phyloP scores from a whole-genome alignment of 2,329 filamentous ascomycete genomes.

The Juglanconis oblonga region DNA sequence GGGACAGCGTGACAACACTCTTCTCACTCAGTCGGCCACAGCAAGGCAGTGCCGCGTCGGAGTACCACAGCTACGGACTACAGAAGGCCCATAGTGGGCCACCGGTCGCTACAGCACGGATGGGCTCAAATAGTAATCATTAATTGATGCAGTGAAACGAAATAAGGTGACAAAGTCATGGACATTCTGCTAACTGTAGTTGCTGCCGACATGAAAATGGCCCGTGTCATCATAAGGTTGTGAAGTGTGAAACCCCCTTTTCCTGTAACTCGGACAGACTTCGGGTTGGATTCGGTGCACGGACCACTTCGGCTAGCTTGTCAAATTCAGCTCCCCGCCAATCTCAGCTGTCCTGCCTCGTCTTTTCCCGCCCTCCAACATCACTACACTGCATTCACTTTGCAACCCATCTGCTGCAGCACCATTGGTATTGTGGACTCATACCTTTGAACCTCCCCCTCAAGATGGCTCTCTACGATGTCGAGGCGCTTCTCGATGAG shows the following conservation, averaged over 20 bases:
- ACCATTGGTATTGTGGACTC: neutral
- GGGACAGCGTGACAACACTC: neutral
- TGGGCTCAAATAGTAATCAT: constrained; percentile 12
- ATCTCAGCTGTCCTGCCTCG: neutral
- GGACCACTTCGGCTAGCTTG: neutral
- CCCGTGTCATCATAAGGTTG: neutral
- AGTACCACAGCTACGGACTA: neutral
- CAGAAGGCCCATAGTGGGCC: neutral
- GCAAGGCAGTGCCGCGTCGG: neutral
- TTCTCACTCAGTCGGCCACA: neutral
- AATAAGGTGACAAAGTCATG: neutral
- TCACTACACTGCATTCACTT: constrained; percentile 1
- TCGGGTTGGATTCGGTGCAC: neutral
- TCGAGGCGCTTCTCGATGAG: constrained; percentile 87
- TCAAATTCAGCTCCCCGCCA: neutral
- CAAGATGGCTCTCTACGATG: constrained; percentile 68
- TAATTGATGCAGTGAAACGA: constrained; percentile 7
- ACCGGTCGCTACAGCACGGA: neutral
- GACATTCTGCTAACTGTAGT: neutral
- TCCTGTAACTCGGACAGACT: neutral
- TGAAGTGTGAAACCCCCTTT: neutral
- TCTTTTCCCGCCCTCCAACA: neutral
- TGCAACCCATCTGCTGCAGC: neutral
- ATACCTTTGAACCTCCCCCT: neutral
- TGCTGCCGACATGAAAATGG: no score